Percentiles rank a stretch among this genome's conserved stretches.
These are phyloP conservation scores for Suillus ampliporus DNA, from an alignment of 768 basidiomycete genomes.

Conservation along the genomic window DNA sequence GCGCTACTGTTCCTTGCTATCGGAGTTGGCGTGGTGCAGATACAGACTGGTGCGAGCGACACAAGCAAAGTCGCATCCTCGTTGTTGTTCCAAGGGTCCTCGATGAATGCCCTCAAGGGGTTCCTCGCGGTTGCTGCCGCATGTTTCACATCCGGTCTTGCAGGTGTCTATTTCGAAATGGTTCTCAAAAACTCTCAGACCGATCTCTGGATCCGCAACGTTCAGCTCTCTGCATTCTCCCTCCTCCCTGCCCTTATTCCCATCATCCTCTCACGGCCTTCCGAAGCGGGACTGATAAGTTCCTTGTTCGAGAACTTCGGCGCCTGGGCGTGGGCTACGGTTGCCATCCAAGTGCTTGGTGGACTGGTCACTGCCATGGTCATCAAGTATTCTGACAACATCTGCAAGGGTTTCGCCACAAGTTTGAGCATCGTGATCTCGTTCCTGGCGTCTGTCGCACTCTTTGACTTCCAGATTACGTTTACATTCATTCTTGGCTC, in stretches of 20 bases:
- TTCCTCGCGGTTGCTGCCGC: conserved; percentile 90
- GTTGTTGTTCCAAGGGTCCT: conserved; percentile 44
- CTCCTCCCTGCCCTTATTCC: conserved; percentile 87
- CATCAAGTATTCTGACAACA: conserved; percentile 94
- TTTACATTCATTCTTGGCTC: conserved; percentile 87
- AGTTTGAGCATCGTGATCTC: conserved; percentile 93
- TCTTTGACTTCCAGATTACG: conserved; percentile 90
- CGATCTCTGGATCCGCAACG: conserved; percentile 96
- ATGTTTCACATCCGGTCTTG: conserved; percentile 94
- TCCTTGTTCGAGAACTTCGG: conserved; percentile 86
- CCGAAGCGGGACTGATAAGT: conserved; percentile 46
- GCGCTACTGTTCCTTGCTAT: conserved; percentile 84
- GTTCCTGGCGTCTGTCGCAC: conserved; percentile 87
- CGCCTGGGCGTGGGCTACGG: conserved; percentile 90
- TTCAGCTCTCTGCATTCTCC: conserved; percentile 94
- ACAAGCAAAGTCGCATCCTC: conserved; percentile 32
- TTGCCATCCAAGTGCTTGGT: conserved; percentile 87
- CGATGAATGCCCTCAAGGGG: conserved; percentile 84
- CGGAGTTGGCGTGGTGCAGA: conserved; percentile 89
- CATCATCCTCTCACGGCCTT: conserved; percentile 60
- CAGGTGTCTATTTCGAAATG: conserved; percentile 99
- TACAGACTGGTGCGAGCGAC: conserved; percentile 55
- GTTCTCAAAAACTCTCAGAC: conserved; percentile 88
- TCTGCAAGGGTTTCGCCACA: conserved; percentile 94
- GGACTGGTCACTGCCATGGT: conserved; percentile 92